phyloP scores from a whole-genome alignment of 345 rosid species.

The Brassica napus region Da-Ae NC_063447.1:30000001-30000500 shows the following conservation, averaged over 20 bases:
- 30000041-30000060: too few species aligned
- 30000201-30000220: not conserved
- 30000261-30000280: too few species aligned
- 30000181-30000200: not conserved
- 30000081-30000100: too few species aligned
- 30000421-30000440: conserved; percentile 14
- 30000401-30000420: not conserved
- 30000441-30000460: not conserved
- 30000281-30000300: not conserved
- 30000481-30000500: conserved; percentile 8
- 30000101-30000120: too few species aligned
- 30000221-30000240: conserved; percentile 4
- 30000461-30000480: not conserved
- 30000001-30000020: too few species aligned
- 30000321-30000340: not conserved
- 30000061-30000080: too few species aligned
- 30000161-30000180: too few species aligned
- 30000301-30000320: conserved; percentile 31
- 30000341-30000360: too few species aligned
- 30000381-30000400: conserved; percentile 36
- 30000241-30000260: not conserved
- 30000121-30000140: not conserved
- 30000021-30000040: too few species aligned
- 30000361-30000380: conserved; percentile 27
- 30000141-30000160: too few species aligned